Conservation (phyloP, 805 yeast species). For the Nakazawaea ernobii region DNA sequence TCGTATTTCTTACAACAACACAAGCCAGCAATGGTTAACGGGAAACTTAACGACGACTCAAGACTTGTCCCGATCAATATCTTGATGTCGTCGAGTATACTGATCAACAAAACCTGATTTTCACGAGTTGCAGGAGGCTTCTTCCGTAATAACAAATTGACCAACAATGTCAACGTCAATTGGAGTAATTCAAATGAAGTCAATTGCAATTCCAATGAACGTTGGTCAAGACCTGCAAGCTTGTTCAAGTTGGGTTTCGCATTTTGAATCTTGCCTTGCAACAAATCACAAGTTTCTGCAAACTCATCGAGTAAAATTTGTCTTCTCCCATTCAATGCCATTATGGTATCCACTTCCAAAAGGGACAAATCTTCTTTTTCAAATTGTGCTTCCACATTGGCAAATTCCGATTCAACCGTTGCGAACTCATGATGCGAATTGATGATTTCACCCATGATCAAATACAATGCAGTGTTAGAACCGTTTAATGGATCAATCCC, state of each 20-base stretch:
- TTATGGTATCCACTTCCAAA: neutral
- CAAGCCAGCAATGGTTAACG: conserved; percentile 32
- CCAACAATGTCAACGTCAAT: conserved; percentile 18
- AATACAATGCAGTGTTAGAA: conserved; percentile 29
- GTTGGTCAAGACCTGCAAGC: conserved; percentile 8
- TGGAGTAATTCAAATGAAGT: conserved; percentile 32
- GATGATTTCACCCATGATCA: conserved; percentile 36
- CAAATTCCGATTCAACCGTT: conserved; percentile 13
- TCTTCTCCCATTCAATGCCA: neutral
- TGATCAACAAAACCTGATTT: conserved; percentile 25
- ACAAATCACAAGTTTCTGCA: conserved; percentile 12
- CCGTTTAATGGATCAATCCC: conserved; percentile 43
- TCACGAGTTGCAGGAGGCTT: conserved; percentile 12
- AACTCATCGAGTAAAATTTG: neutral
- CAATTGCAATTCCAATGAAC: conserved; percentile 25
- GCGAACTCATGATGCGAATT: conserved; percentile 27
- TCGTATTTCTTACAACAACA: conserved; percentile 15
- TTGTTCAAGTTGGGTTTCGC: conserved; percentile 18
- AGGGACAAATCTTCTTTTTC: neutral
- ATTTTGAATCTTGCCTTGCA: conserved; percentile 17
- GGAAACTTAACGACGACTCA: conserved; percentile 28
- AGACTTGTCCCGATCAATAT: conserved; percentile 25
- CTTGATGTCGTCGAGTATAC: conserved; percentile 19
- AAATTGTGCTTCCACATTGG: neutral
- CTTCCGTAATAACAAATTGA: conserved; percentile 20